These are phyloP conservation scores for Testicularia cyperi DNA, from an alignment of 1,284 basidiomycete species.

Conservation along the genomic window DNA sequence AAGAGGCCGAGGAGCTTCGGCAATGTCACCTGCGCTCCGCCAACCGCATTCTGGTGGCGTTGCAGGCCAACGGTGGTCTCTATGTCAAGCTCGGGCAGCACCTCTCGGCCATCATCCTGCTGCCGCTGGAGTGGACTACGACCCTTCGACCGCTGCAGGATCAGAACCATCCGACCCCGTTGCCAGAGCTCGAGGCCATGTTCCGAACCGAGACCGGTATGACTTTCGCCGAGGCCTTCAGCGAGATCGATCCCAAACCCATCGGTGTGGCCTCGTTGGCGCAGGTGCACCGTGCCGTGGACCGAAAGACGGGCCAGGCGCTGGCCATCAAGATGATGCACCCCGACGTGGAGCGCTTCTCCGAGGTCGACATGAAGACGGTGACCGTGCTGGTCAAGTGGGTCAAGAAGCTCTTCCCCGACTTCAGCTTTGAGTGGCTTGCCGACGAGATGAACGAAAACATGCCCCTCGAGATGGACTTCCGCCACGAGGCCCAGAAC, in stretches of 20 bases:
- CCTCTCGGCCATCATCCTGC: conserved; percentile 69
- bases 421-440: conserved; percentile 69
- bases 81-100: conserved; percentile 76
- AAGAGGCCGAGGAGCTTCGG: conserved; percentile 45
- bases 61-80: conserved; percentile 76
- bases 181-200: conserved; percentile 56
- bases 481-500: conserved; percentile 83
- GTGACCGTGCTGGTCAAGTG: conserved; percentile 67
- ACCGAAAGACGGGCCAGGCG: conserved; percentile 64
- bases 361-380: conserved; percentile 74
- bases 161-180: conserved; percentile 57
- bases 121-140: conserved; percentile 75
- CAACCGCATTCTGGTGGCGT: conserved; percentile 49
- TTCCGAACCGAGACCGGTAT: conserved; percentile 56
- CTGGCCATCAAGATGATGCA: conserved; percentile 99
- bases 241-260: conserved; percentile 82
- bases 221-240: conserved; percentile 60
- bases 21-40: conserved; percentile 58
- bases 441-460: conserved; percentile 64
- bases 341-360: conserved; percentile 89
- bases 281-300: conserved; percentile 85
- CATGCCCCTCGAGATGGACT: conserved; percentile 93
- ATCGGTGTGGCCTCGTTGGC: conserved; percentile 91
- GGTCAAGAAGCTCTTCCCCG: conserved; percentile 78
- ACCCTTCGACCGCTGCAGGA: conserved; percentile 67